A percentile compares a stretch with the other conserved stretches of the same genome.
Conservation (phyloP, 176 grass and related monocot species). For the Luzula sylvatica region DNA sequence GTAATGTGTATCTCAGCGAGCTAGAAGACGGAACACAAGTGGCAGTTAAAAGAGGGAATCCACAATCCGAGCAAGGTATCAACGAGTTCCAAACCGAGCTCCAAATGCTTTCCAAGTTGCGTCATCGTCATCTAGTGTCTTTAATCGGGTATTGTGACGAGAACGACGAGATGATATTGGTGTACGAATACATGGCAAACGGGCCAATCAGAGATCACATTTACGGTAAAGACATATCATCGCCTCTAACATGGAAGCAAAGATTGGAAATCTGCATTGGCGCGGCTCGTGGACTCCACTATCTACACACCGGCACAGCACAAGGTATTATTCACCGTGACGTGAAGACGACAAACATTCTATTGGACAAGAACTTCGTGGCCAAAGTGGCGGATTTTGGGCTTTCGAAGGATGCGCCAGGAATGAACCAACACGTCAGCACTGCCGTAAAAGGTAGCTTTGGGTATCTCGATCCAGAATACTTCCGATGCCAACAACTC, state of each 20-base stretch:
- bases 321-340: slow-evolving; percentile 99
- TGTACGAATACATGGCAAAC: slow-evolving; percentile 97
- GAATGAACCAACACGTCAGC: slow-evolving; percentile 93
- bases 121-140: slow-evolving; percentile 88
- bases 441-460: slow-evolving; percentile 97
- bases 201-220: slow-evolving; percentile 83
- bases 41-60: slow-evolving; percentile 84
- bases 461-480: slow-evolving; percentile 98
- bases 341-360: slow-evolving; percentile 99
- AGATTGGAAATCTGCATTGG: slow-evolving; percentile 99
- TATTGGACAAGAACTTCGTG: slow-evolving; percentile 84
- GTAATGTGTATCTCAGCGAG: slow-evolving; percentile 83
- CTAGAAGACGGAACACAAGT: slow-evolving; percentile 80
- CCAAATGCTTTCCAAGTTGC: slow-evolving; percentile 95
- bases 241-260: slow-evolving; percentile 85
- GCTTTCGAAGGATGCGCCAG: slow-evolving; percentile 78
- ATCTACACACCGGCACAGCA: slow-evolving; percentile 92
- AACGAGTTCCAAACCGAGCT: slow-evolving; percentile 97
- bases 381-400: slow-evolving; percentile 94
- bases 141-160: slow-evolving; percentile 97
- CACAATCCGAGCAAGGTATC: slow-evolving; percentile 91
- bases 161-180: slow-evolving; percentile 93
- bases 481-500: slow-evolving; percentile 97
- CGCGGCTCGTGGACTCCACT: slow-evolving; percentile 73
- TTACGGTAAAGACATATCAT: slow-evolving; percentile 46